A percentile compares a stretch with the other conserved stretches of the same genome.
phyloP scores from a whole-genome alignment of 1,284 basidiomycete species.

The Trametes versicolor region DNA sequence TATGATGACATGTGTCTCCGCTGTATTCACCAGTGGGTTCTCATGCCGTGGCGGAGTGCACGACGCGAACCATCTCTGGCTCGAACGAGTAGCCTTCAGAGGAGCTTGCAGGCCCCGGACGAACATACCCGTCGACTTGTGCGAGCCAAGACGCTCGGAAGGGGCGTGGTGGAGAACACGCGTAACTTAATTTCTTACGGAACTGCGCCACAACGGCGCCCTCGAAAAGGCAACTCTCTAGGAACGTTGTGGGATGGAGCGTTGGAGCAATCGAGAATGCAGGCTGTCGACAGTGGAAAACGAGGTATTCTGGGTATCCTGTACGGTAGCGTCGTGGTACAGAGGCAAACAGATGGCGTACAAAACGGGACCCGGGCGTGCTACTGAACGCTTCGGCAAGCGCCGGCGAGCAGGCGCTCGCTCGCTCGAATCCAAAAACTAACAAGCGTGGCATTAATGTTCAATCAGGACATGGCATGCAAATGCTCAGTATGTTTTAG shows the following conservation, averaged over 20 bases:
- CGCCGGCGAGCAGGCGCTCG: too few relatives aligned
- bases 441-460: too few relatives aligned
- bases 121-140: conserved; percentile 9
- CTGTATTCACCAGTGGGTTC: conserved; percentile 53
- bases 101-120: background rate
- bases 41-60: conserved; percentile 45
- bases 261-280: too few relatives aligned
- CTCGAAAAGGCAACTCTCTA: conserved; percentile 22
- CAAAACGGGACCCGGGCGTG: too few relatives aligned
- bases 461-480: background rate
- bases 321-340: too few relatives aligned
- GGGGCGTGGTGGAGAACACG: too few relatives aligned
- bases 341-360: too few relatives aligned
- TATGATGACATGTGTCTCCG: background rate
- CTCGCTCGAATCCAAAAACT: too few relatives aligned
- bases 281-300: too few relatives aligned
- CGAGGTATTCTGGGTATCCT: too few relatives aligned
- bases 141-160: background rate
- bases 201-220: conserved; percentile 9
- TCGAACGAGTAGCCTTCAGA: background rate
- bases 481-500: too few relatives aligned
- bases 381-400: too few relatives aligned
- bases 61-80: conserved; percentile 23
- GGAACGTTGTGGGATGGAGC: background rate
- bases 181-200: background rate